Percentiles rank a stretch among this genome's conserved stretches.
phyloP scores from a whole-genome alignment of 148 eudicot genomes.

The Diospyros kaki region DNA sequence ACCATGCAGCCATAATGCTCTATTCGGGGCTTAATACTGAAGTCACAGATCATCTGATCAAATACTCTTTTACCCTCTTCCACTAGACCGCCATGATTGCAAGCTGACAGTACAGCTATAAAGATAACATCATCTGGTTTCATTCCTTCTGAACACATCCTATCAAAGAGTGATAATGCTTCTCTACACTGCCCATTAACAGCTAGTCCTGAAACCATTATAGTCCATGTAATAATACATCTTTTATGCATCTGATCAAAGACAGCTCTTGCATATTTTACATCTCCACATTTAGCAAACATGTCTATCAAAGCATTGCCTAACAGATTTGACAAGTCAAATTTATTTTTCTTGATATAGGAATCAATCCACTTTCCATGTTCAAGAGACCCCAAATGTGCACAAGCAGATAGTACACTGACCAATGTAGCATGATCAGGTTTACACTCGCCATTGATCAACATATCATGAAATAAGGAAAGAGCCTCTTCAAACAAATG shows the following conservation, averaged over 20 bases:
- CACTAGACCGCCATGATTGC: constrained; percentile 32
- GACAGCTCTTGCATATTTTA: constrained; percentile 18
- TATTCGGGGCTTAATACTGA: constrained; percentile 23
- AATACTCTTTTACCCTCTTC: constrained; percentile 30
- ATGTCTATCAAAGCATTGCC: constrained; percentile 34
- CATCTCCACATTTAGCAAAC: constrained; percentile 34
- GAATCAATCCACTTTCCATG: constrained; percentile 32
- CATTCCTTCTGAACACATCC: constrained; percentile 23
- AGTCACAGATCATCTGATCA: constrained; percentile 20
- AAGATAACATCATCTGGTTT: constrained; percentile 31
- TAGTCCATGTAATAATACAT: constrained; percentile 35
- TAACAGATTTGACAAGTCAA: constrained; percentile 21
- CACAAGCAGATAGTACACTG: constrained; percentile 28
- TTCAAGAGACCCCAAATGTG: constrained; percentile 30
- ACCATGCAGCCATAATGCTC: constrained; percentile 38
- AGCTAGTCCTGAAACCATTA: constrained; percentile 29
- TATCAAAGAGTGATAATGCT: constrained; percentile 23
- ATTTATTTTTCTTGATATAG: constrained; percentile 25
- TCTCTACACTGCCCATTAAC: constrained; percentile 26
- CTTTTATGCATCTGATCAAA: constrained; percentile 20
- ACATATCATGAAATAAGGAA: constrained; percentile 19
- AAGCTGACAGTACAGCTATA: constrained; percentile 31
- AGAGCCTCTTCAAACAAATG: constrained; percentile 28
- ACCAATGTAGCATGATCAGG: constrained; percentile 28
- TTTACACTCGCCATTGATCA: constrained; percentile 22